Evolutionary conservation across 768 basidiomycete species (phyloP).

Genomic region (Lactarius trivialis): DNA sequence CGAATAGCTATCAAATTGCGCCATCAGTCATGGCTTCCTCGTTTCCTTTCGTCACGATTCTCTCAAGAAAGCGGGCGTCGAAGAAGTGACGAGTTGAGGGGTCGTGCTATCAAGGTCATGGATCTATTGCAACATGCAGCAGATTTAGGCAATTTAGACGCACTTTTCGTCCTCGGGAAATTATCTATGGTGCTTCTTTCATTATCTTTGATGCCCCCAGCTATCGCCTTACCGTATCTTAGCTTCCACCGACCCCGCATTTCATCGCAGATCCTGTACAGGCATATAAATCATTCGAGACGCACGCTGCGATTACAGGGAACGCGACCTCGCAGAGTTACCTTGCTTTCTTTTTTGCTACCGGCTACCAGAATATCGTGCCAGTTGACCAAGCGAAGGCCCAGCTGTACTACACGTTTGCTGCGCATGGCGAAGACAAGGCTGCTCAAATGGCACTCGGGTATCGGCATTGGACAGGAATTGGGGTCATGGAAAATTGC

Average conservation of each 20-base stretch:
- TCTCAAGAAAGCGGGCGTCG: conserved; percentile 37
- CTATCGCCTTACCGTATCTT: not conserved
- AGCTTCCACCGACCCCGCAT: conserved; percentile 72
- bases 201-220: not conserved
- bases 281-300: conserved; percentile 56
- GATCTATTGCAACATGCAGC: conserved; percentile 77
- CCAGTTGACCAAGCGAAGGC: conserved; percentile 72
- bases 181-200: conserved; percentile 50
- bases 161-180: conserved; percentile 59
- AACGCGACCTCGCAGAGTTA: conserved; percentile 83
- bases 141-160: conserved; percentile 70
- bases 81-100: conserved; percentile 53
- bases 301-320: conserved; percentile 64
- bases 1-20: conserved; percentile 64
- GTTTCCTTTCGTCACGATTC: conserved; percentile 36
- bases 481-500: conserved; percentile 85
- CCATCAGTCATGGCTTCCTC: conserved; percentile 48
- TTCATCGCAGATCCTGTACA: conserved; percentile 54
- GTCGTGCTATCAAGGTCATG: conserved; percentile 74
- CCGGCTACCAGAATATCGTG: conserved; percentile 66
- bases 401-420: conserved; percentile 89
- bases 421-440: conserved; percentile 80
- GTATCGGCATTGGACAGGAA: conserved; percentile 94
- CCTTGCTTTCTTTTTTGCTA: conserved; percentile 83
- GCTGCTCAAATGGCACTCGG: conserved; percentile 90